Conservation (phyloP, 352 stramenopile species). For the Discostella stelligera region DNA sequence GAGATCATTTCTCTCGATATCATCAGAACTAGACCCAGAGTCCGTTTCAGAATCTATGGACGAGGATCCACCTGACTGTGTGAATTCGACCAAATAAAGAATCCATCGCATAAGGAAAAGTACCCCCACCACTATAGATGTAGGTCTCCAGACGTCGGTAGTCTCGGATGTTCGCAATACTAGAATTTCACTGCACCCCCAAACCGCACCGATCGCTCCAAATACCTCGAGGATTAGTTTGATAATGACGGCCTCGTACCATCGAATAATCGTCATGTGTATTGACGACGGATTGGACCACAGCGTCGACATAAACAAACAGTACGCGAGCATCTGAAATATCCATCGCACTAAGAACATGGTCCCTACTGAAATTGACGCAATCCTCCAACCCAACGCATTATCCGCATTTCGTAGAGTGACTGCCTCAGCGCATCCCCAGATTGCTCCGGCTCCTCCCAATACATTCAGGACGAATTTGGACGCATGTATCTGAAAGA, state of each 20-base stretch:
- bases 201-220: slow-evolving; percentile 26
- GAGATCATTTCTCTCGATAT: slow-evolving; percentile 22
- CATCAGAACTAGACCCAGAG: not conserved
- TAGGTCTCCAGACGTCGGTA: slow-evolving; percentile 23
- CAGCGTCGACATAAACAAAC: slow-evolving; percentile 1
- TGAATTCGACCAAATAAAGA: slow-evolving; percentile 12
- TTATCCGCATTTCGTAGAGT: slow-evolving; percentile 21
- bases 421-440: slow-evolving; percentile 32
- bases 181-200: slow-evolving; percentile 36
- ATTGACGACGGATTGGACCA: slow-evolving; percentile 21
- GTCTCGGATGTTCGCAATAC: slow-evolving; percentile 18
- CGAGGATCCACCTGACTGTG: slow-evolving; percentile 5
- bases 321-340: slow-evolving; percentile 26
- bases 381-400: slow-evolving; percentile 20
- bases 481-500: slow-evolving; percentile 28
- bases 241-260: slow-evolving; percentile 26
- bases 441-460: slow-evolving; percentile 30
- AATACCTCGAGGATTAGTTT: slow-evolving; percentile 44
- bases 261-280: slow-evolving; percentile 13
- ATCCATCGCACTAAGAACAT: slow-evolving; percentile 43
- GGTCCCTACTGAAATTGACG: slow-evolving; percentile 3
- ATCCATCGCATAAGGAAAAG: slow-evolving; percentile 37
- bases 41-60: not conserved
- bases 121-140: slow-evolving; percentile 15
- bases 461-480: slow-evolving; percentile 39